These are phyloP conservation scores for Lumnitzera racemosa DNA, from an alignment of 345 rosid species.

Conservation along the genomic window DNA sequence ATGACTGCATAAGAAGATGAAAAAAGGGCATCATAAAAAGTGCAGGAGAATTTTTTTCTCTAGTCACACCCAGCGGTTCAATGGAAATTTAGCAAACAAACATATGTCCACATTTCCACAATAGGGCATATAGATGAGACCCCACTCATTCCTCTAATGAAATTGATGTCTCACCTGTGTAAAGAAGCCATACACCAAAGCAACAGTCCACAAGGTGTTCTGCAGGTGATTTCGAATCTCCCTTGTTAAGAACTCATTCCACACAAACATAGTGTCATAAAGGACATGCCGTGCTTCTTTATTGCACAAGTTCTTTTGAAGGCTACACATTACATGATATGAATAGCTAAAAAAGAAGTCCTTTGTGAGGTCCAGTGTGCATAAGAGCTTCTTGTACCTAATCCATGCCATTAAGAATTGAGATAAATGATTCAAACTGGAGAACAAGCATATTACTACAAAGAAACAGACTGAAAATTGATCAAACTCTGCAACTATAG, in stretches of 20 bases:
- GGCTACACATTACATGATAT: conserved; percentile 86
- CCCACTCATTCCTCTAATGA: conserved; percentile 8
- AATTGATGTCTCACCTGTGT: conserved; percentile 62
- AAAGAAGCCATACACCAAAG: conserved; percentile 94
- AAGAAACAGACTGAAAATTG: too few species aligned
- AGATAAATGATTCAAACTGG: conserved; percentile 2
- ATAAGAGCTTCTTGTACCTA: conserved; percentile 97
- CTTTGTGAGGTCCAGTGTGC: conserved; percentile 88
- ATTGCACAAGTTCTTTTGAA: conserved; percentile 74
- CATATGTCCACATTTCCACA: background rate
- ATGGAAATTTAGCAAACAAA: too few species aligned
- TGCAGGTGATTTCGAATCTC: conserved; percentile 83
- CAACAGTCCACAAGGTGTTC: conserved; percentile 93
- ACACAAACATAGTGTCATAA: conserved; percentile 94
- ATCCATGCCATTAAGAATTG: conserved; percentile 21
- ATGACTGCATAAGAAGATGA: background rate
- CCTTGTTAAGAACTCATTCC: conserved; percentile 96
- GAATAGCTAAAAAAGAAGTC: conserved; percentile 99
- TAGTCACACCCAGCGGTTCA: too few species aligned
- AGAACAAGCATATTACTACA: background rate
- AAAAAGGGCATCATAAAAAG: background rate
- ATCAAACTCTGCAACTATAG: too few species aligned
- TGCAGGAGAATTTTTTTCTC: background rate
- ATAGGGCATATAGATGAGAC: background rate
- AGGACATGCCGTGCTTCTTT: conserved; percentile 58